A percentile compares a stretch with the other conserved stretches of the same genome.
Conservation (phyloP, 768 basidiomycete species). For the Pholiota microspora region DNA sequence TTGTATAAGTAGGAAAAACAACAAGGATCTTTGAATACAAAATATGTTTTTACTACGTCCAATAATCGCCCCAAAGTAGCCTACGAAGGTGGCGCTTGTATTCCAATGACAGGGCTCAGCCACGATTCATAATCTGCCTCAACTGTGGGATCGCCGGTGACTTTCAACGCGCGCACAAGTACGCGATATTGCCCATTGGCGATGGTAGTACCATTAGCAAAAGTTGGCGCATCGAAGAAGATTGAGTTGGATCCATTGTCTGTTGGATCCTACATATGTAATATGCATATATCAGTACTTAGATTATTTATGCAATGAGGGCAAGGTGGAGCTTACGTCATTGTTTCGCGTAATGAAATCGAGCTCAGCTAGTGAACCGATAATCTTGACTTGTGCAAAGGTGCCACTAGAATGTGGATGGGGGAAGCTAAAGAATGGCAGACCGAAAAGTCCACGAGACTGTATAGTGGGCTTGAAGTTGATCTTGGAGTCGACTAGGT, state of each 20-base stretch:
- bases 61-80: not conserved
- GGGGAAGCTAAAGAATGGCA: constrained; percentile 41
- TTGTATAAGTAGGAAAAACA: not conserved
- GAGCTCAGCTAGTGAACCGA: constrained; percentile 48
- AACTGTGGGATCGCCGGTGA: constrained; percentile 39
- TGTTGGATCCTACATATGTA: constrained; percentile 15
- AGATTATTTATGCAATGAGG: not conserved
- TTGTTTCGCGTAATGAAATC: constrained; percentile 48
- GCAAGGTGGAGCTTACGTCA: constrained; percentile 31
- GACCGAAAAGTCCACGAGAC: constrained; percentile 19
- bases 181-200: constrained; percentile 40
- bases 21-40: not conserved
- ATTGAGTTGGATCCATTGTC: constrained; percentile 31
- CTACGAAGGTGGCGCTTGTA: constrained; percentile 20
- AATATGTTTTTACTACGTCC: not conserved
- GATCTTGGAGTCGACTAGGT: constrained; percentile 44
- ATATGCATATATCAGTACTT: not conserved
- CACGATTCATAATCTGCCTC: constrained; percentile 46
- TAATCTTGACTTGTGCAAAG: constrained; percentile 36
- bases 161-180: constrained; percentile 37
- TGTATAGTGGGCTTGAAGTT: constrained; percentile 39
- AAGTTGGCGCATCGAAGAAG: constrained; percentile 29
- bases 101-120: constrained; percentile 46
- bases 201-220: constrained; percentile 43
- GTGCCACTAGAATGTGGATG: constrained; percentile 30